A percentile compares a stretch with the other conserved stretches of the same genome.
phyloP scores from a whole-genome alignment of 129 eudicot species.

The Flaveria bidentis region DNA sequence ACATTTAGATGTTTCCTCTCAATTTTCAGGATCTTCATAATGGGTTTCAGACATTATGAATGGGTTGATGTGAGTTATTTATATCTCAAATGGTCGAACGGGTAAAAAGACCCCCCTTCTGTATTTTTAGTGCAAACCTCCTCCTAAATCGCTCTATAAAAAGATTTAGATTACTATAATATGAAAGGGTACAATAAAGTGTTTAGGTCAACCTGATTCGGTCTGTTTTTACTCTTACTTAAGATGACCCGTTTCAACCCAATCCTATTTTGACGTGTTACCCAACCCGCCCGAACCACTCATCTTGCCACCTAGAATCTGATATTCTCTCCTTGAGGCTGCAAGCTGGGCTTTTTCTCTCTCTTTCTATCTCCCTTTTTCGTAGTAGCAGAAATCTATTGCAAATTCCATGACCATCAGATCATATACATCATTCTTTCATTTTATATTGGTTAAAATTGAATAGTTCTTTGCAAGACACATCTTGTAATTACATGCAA shows the following conservation, averaged over 20 bases:
- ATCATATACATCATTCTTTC: no score
- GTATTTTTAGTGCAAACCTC: background rate
- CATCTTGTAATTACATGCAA: background rate
- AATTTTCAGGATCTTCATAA: background rate
- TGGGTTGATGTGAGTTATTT: no score
- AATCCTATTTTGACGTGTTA: background rate
- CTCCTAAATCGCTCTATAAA: background rate
- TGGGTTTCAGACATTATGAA: no score
- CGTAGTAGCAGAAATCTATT: background rate
- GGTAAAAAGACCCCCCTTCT: no score
- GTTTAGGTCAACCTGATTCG: background rate
- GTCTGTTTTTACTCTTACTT: background rate
- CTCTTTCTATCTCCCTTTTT: background rate
- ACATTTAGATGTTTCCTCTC: conserved; percentile 7
- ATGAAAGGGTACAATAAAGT: background rate
- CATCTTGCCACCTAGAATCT: conserved; percentile 5
- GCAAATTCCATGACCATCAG: no score
- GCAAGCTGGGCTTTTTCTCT: no score
- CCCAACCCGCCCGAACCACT: conserved; percentile 1
- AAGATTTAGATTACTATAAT: background rate
- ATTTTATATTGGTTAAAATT: background rate
- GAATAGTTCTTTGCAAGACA: background rate
- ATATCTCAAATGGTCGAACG: no score
- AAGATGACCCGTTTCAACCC: background rate
- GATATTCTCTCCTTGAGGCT: background rate